Percentiles rank a stretch among this genome's conserved stretches.
These are phyloP conservation scores for Nitzschia putrida DNA, from an alignment of 108 stramenopile genomes.

Conservation along the genomic window DNA sequence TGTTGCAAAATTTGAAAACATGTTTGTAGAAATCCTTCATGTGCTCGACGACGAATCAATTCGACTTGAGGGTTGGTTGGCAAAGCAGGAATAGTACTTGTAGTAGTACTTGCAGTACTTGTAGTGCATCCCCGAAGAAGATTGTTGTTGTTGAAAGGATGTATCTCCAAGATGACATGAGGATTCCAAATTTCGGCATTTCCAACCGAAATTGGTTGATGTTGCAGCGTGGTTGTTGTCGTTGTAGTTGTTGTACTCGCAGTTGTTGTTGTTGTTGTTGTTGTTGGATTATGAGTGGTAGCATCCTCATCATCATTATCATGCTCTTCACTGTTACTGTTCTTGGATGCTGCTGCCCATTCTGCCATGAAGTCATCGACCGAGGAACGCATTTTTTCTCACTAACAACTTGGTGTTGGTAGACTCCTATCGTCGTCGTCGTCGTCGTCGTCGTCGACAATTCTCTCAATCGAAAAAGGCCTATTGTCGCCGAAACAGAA, in stretches of 20 bases:
- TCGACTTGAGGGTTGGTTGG: conserved; percentile 69
- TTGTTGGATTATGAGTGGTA: neutral
- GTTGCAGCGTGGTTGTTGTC: conserved; percentile 21
- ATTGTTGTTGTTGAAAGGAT: neutral
- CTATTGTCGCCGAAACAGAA: too few relatives aligned
- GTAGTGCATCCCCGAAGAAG: too few relatives aligned
- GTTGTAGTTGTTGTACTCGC: conserved; percentile 10
- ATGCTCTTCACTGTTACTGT: neutral
- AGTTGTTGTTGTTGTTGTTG: neutral
- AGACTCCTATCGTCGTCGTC: too few relatives aligned
- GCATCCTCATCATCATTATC: neutral
- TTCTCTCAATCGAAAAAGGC: too few relatives aligned
- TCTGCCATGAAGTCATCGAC: too few relatives aligned
- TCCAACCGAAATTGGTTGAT: conserved; percentile 18
- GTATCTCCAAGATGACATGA: conserved; percentile 15
- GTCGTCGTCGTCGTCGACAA: too few relatives aligned
- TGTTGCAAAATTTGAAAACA: conserved; percentile 46
- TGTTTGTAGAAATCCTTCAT: conserved; percentile 71
- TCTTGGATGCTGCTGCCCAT: too few relatives aligned
- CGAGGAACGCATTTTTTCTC: too few relatives aligned
- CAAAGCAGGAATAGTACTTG: neutral
- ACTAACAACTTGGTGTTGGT: too few relatives aligned
- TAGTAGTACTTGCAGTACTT: too few relatives aligned
- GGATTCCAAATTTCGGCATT: conserved; percentile 57
- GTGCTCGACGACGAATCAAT: conserved; percentile 64